These are phyloP conservation scores for Nannochloris sp. DNA, from an alignment of 139 green algal species.

Conservation along the genomic window DNA sequence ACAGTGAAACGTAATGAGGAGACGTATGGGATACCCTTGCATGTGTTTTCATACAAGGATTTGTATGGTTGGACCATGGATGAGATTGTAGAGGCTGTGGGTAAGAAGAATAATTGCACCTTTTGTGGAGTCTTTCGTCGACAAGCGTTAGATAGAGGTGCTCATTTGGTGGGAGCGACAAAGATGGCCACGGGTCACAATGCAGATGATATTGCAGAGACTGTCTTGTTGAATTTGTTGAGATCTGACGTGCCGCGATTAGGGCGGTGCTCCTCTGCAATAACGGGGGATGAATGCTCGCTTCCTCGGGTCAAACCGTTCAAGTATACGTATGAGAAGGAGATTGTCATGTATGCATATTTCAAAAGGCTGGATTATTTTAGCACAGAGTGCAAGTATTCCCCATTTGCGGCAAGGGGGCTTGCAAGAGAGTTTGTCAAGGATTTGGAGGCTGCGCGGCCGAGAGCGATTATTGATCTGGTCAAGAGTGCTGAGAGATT, in stretches of 20 bases:
- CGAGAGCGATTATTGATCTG: conserved; percentile 75
- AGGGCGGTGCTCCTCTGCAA: conserved; percentile 62
- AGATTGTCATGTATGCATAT: conserved; percentile 99
- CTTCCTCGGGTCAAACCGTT: conserved; percentile 95
- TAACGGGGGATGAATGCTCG: conserved; percentile 68
- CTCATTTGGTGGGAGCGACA: conserved; percentile 48
- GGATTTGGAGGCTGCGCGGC: conserved; percentile 76
- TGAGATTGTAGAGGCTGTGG: conserved; percentile 87
- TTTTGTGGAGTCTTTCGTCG: conserved; percentile 94
- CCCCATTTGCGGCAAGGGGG: conserved; percentile 84
- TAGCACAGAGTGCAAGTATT: conserved; percentile 91
- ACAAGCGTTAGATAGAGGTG: conserved; percentile 84
- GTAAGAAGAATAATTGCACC: conserved; percentile 92
- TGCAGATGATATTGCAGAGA: conserved; percentile 95
- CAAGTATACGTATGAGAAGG: conserved; percentile 95
- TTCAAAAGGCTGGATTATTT: conserved; percentile 99
- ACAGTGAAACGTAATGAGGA: conserved; percentile 91
- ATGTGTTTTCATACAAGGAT: conserved; percentile 86
- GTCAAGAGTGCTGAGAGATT: conserved; percentile 76
- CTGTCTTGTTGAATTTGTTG: conserved; percentile 93
- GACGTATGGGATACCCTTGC: conserved; percentile 64
- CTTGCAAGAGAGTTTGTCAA: conserved; percentile 92
- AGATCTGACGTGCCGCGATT: conserved; percentile 80
- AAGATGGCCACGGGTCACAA: conserved; percentile 91
- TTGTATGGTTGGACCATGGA: conserved; percentile 99